Evolutionary conservation across 371 early-diverging fungal genomes (phyloP).

Genomic region (Vairimorpha apis): DNA sequence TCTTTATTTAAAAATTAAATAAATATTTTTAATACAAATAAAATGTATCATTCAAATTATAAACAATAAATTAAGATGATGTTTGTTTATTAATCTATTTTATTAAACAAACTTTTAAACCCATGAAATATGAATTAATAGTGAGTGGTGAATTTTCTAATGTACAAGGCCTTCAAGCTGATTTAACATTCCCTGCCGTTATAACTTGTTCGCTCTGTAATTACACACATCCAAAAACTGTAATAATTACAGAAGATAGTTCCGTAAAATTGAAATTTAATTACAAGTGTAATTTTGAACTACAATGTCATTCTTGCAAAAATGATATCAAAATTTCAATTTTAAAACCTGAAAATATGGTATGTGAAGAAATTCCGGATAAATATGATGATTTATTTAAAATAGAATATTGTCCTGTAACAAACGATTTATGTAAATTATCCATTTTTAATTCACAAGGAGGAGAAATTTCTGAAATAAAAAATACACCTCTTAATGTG

Average conservation of each 20-base stretch:
- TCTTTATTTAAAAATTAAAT: too few relatives aligned
- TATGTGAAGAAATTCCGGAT: not conserved
- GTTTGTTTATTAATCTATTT: too few relatives aligned
- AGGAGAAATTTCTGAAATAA: constrained; percentile 7
- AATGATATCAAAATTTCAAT: constrained; percentile 25
- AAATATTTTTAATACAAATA: too few relatives aligned
- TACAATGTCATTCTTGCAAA: constrained; percentile 28
- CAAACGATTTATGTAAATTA: not conserved
- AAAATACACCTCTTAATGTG: not conserved
- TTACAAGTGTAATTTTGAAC: constrained; percentile 29
- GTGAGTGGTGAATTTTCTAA: constrained; percentile 33
- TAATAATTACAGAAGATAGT: constrained; percentile 39
- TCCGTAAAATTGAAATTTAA: not conserved
- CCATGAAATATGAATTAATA: constrained; percentile 16
- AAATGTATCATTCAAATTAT: too few relatives aligned
- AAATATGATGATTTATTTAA: constrained; percentile 13
- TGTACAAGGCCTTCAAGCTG: constrained; percentile 27
- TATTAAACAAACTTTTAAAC: too few relatives aligned
- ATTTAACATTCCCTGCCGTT: constrained; percentile 23
- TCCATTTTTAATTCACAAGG: not conserved
- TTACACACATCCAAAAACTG: constrained; percentile 23
- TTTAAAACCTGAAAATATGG: not conserved
- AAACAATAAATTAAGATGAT: too few relatives aligned
- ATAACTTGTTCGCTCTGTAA: constrained; percentile 31
- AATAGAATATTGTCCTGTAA: constrained; percentile 12